phyloP scores from a whole-genome alignment of 495 filamentous ascomycete genomes.

The Trichocladium uniseriatum region DNA sequence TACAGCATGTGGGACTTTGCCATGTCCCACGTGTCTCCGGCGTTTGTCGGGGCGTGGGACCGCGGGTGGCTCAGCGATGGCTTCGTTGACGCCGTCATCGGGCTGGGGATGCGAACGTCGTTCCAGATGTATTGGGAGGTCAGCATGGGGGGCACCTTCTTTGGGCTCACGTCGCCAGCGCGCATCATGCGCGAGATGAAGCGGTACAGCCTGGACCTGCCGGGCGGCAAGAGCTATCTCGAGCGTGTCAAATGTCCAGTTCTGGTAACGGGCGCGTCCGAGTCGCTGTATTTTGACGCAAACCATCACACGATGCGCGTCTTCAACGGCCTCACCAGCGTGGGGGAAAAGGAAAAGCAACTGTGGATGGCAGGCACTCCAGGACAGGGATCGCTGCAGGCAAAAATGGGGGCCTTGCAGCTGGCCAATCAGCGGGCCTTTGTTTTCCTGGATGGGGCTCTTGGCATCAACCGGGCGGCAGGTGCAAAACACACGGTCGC shows the following conservation, averaged over 20 bases:
- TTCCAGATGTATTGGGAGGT: slow-evolving; percentile 35
- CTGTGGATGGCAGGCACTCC: slow-evolving; percentile 16
- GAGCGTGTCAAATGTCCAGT: slow-evolving; percentile 19
- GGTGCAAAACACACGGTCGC: too few relatives aligned
- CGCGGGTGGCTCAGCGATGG: slow-evolving; percentile 28
- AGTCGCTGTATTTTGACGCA: slow-evolving; percentile 7
- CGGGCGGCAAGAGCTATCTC: neutral
- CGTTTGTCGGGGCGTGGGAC: slow-evolving; percentile 20
- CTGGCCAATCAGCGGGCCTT: neutral
- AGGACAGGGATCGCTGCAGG: slow-evolving; percentile 17
- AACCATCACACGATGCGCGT: slow-evolving; percentile 5
- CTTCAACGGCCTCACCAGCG: neutral
- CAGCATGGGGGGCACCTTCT: slow-evolving; percentile 10
- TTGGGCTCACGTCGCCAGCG: slow-evolving; percentile 16
- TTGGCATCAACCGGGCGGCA: too few relatives aligned
- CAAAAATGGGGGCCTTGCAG: slow-evolving; percentile 19
- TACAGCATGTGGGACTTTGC: slow-evolving; percentile 32
- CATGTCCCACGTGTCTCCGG: slow-evolving; percentile 20
- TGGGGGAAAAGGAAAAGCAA: slow-evolving; percentile 15
- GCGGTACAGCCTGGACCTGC: slow-evolving; percentile 11
- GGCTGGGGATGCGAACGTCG: neutral
- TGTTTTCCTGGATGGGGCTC: neutral
- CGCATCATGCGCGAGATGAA: slow-evolving; percentile 19
- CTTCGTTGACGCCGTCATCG: slow-evolving; percentile 18
- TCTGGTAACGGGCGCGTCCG: slow-evolving; percentile 20